Evolutionary conservation across 768 basidiomycete genomes (phyloP).

Genomic region (Tulasnella sp.): DNA sequence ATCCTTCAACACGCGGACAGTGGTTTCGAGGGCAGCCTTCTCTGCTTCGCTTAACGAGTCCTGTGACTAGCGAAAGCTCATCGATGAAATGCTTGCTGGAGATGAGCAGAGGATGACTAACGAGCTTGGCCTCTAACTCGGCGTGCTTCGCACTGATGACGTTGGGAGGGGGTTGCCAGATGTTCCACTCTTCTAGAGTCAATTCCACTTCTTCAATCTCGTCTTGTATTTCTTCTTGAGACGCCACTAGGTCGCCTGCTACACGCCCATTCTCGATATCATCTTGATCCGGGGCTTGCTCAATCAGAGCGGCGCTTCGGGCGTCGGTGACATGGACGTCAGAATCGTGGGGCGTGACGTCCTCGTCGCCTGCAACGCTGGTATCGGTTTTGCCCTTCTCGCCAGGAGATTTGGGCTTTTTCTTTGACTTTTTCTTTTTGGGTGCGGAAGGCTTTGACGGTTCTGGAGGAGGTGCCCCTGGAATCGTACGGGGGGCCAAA

Average conservation of each 20-base stretch:
- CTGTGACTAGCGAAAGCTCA: neutral
- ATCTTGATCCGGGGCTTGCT: conserved; percentile 37
- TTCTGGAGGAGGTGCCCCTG: conserved; percentile 65
- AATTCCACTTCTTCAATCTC: conserved; percentile 33
- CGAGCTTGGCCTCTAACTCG: conserved; percentile 31
- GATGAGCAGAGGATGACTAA: conserved; percentile 12
- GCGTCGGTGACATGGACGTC: conserved; percentile 33
- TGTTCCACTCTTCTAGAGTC: conserved; percentile 26
- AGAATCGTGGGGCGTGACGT: too few relatives aligned
- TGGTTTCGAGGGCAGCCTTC: conserved; percentile 46
- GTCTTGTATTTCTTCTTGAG: neutral
- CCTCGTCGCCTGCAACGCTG: conserved; percentile 33
- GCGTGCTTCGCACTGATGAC: conserved; percentile 65
- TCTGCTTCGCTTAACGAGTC: neutral
- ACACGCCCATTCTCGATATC: conserved; percentile 39
- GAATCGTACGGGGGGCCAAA: conserved; percentile 39
- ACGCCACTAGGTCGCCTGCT: conserved; percentile 32
- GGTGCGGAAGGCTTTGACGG: conserved; percentile 42
- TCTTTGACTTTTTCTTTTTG: conserved; percentile 58
- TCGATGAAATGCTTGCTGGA: neutral
- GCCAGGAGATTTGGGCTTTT: conserved; percentile 22
- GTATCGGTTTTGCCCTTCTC: conserved; percentile 24
- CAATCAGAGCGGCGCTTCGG: conserved; percentile 35
- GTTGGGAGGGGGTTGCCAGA: conserved; percentile 60
- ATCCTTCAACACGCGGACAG: conserved; percentile 71